These are phyloP conservation scores for Cutaneotrichosporon sp. DNA, from an alignment of 1,284 basidiomycete genomes.

Conservation along the genomic window DNA sequence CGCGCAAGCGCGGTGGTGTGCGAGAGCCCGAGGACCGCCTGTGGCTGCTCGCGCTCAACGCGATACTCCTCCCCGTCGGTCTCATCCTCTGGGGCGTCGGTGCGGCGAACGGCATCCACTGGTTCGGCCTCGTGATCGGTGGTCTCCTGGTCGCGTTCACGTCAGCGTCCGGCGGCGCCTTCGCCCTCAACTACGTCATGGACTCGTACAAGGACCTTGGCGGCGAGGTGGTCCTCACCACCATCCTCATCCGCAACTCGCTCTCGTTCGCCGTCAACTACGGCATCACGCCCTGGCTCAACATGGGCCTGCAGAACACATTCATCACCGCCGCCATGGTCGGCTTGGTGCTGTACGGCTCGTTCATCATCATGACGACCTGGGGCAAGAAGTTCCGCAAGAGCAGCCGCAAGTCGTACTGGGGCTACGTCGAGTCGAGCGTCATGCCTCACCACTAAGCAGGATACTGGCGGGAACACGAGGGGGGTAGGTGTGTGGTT, in stretches of 20 bases:
- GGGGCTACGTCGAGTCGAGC: constrained; percentile 25
- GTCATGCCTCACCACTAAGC: constrained; percentile 15
- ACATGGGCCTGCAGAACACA: constrained; percentile 26
- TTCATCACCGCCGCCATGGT: constrained; percentile 29
- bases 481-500: too few relatives aligned
- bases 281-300: constrained; percentile 31
- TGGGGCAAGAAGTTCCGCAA: constrained; percentile 27
- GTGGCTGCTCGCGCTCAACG: constrained; percentile 25
- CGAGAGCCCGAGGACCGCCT: constrained; percentile 41
- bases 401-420: constrained; percentile 17
- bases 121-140: constrained; percentile 31
- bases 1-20: constrained; percentile 29
- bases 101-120: constrained; percentile 28
- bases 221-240: constrained; percentile 30
- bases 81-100: constrained; percentile 39
- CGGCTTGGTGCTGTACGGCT: constrained; percentile 22
- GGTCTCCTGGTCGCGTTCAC: constrained; percentile 27
- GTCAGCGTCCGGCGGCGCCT: constrained; percentile 26
- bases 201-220: constrained; percentile 36
- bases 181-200: constrained; percentile 34
- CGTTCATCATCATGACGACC: constrained; percentile 24
- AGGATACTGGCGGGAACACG: not conserved
- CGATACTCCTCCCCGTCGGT: constrained; percentile 28
- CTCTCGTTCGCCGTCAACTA: constrained; percentile 24
- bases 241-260: constrained; percentile 29